These are phyloP conservation scores for Metrosideros polymorpha DNA, from an alignment of 441 rosid genomes.

Conservation along the genomic window DNA sequence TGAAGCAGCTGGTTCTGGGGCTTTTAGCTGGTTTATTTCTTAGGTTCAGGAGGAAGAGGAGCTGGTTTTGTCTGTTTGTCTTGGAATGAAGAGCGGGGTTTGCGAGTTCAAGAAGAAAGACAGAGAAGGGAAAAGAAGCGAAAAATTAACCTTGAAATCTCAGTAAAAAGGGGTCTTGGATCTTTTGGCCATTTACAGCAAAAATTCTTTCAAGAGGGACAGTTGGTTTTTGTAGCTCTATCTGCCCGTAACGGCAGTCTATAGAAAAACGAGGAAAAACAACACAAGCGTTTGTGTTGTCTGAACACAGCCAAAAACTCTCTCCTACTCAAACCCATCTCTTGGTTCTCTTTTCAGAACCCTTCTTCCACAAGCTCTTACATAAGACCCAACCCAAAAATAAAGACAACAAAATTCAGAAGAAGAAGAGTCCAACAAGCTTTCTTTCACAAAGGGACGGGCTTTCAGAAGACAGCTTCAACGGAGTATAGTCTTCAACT, in stretches of 20 bases:
- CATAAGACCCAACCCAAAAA: neutral
- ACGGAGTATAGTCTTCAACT: neutral
- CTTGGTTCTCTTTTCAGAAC: neutral
- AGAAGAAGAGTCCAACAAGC: neutral
- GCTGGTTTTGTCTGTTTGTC: neutral
- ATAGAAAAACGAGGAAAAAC: neutral
- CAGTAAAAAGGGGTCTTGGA: neutral
- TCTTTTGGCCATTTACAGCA: neutral
- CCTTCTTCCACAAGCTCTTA: neutral
- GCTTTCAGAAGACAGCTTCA: constrained; percentile 12
- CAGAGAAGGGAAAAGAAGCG: neutral
- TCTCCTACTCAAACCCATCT: neutral
- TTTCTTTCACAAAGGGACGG: constrained; percentile 13
- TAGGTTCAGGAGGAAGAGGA: neutral
- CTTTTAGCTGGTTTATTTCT: neutral
- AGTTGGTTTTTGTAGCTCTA: neutral
- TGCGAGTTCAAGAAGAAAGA: neutral
- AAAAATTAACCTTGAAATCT: neutral
- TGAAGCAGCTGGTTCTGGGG: neutral
- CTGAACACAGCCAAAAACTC: neutral
- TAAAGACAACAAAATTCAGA: neutral
- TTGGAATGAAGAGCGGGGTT: neutral
- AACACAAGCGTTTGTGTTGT: neutral
- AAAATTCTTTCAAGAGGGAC: neutral
- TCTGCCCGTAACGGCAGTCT: neutral